Percentiles rank a stretch among this genome's conserved stretches.
These are phyloP conservation scores for Solanum gandarillasii DNA, from an alignment of 257 asterid species.

Conservation along the genomic window DNA sequence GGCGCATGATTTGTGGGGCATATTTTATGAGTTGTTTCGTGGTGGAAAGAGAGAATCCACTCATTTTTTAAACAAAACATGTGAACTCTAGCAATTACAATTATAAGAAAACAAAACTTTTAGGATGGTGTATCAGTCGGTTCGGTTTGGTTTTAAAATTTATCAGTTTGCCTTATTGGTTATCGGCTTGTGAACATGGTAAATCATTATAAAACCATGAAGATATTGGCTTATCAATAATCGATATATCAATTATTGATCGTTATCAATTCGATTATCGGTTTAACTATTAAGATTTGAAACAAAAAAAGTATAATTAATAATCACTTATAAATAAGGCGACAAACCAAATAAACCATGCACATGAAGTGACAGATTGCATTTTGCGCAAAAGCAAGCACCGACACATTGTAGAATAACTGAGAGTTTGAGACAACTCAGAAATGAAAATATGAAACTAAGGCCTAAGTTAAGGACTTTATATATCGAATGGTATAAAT, in stretches of 20 bases:
- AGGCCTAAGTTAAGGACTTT: neutral
- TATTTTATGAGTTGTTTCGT: constrained; percentile 15
- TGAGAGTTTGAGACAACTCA: neutral
- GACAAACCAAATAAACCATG: neutral
- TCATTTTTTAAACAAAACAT: constrained; percentile 13
- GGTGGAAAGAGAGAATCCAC: constrained; percentile 15
- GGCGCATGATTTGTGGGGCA: constrained; percentile 20
- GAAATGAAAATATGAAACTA: neutral
- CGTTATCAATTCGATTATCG: neutral
- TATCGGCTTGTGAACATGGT: too few species aligned
- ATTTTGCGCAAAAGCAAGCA: neutral
- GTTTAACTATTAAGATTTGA: neutral
- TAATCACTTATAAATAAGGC: neutral
- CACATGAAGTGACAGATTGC: too few species aligned
- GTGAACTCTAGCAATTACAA: constrained; percentile 13
- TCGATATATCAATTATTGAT: too few species aligned
- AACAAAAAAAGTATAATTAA: too few species aligned
- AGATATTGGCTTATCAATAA: neutral
- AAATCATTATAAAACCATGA: too few species aligned
- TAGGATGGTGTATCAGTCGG: neutral
- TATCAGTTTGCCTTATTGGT: neutral
- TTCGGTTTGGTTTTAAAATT: too few species aligned
- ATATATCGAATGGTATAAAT: neutral
- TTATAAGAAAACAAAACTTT: neutral
- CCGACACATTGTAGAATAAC: too few species aligned